phyloP scores from a whole-genome alignment of 2,329 filamentous ascomycete genomes.

The Xylaria sp. region DNA sequence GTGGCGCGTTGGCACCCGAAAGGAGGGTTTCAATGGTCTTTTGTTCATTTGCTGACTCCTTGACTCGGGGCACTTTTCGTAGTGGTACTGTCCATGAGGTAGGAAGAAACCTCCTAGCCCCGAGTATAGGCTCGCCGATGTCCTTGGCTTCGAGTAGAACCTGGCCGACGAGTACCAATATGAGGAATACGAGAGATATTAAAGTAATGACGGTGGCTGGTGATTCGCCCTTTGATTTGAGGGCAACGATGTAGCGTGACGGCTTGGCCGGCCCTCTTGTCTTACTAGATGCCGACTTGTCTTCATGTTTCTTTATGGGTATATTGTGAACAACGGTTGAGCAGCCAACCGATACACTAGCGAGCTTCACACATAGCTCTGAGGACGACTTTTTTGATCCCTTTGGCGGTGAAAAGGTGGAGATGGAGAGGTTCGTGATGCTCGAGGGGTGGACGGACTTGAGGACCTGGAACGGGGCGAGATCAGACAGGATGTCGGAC shows the following conservation, averaged over 20 bases:
- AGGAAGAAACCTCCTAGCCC: constrained; percentile 67
- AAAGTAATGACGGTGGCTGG: constrained; percentile 63
- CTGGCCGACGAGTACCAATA: constrained; percentile 72
- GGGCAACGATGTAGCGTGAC: constrained; percentile 76
- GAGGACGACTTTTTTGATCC: constrained; percentile 59
- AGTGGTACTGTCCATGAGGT: constrained; percentile 47
- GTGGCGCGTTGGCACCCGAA: constrained; percentile 48
- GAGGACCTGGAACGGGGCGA: constrained; percentile 65
- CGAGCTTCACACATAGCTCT: constrained; percentile 77
- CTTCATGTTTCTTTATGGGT: constrained; percentile 66
- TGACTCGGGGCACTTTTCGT: constrained; percentile 49
- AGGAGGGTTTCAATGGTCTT: constrained; percentile 52
- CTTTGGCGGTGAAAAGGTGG: constrained; percentile 64
- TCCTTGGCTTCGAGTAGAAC: constrained; percentile 73
- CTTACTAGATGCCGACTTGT: constrained; percentile 51
- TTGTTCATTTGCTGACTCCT: constrained; percentile 20
- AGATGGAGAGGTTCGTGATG: constrained; percentile 70
- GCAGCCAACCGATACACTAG: constrained; percentile 83
- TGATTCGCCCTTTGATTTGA: constrained; percentile 65
- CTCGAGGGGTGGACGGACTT: constrained; percentile 66
- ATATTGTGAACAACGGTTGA: constrained; percentile 83
- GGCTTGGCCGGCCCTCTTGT: constrained; percentile 58
- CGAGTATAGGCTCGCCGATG: constrained; percentile 65
- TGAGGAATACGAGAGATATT: constrained; percentile 66
- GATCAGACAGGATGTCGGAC: constrained; percentile 63